Evolutionary conservation across 164 flowering plant genomes (phyloP).

Genomic region (Echeveria elegans): DNA sequence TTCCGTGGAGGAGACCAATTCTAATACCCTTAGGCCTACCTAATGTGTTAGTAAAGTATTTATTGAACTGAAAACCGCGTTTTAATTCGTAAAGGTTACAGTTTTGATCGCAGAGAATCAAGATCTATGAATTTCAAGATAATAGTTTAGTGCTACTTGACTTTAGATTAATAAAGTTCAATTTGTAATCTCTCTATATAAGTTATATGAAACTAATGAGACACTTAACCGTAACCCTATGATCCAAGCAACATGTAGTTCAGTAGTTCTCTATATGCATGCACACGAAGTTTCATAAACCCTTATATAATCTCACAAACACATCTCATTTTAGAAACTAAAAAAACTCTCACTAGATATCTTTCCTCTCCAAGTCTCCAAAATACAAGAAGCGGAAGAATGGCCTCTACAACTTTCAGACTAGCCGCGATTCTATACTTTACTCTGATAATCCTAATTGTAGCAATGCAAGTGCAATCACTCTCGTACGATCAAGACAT

Average conservation of each 20-base stretch:
- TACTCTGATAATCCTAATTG: not conserved
- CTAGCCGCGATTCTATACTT: slow-evolving; percentile 16
- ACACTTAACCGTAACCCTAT: not conserved
- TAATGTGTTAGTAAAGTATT: not conserved
- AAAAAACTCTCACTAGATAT: not conserved
- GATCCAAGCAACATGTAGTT: not conserved
- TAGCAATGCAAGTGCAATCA: slow-evolving; percentile 6
- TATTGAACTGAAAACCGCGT: not conserved
- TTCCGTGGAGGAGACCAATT: not conserved
- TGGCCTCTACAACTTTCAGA: slow-evolving; percentile 16
- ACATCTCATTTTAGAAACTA: not conserved
- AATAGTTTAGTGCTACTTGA: not conserved
- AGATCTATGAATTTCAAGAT: not conserved
- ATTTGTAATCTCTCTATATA: not conserved
- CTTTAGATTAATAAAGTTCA: not conserved
- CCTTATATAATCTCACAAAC: not conserved
- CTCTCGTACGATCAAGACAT: slow-evolving; percentile 10
- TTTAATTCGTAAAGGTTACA: not conserved
- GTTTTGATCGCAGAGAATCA: not conserved
- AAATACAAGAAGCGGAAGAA: not conserved
- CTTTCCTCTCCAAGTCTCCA: not conserved
- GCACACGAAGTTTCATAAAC: not conserved
- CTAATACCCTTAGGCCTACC: too few species aligned
- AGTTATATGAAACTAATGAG: not conserved
- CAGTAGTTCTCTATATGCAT: not conserved